Conservation (phyloP, 805 yeast genomes). For the Jamesozyma jinghongensis region DNA sequence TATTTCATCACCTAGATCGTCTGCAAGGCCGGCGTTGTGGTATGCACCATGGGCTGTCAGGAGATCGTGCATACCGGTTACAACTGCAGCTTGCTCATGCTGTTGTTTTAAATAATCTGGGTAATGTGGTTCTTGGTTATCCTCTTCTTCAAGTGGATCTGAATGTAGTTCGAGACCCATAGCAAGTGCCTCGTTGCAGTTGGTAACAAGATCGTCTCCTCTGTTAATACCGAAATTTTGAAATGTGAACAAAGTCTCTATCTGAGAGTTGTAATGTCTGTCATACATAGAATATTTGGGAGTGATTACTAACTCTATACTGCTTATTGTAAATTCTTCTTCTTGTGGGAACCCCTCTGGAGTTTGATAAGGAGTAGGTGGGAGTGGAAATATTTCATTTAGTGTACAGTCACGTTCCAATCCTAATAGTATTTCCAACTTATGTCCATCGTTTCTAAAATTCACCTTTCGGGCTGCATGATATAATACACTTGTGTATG, state of each 20-base stretch:
- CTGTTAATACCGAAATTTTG: constrained; percentile 33
- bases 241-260: constrained; percentile 32
- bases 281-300: constrained; percentile 33
- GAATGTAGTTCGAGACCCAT: constrained; percentile 27
- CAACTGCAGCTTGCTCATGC: constrained; percentile 3
- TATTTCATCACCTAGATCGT: constrained; percentile 19
- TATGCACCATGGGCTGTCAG: constrained; percentile 10
- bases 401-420: constrained; percentile 22
- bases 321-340: constrained; percentile 11
- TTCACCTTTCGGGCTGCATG: constrained; percentile 21
- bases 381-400: constrained; percentile 17
- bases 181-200: constrained; percentile 32
- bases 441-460: constrained; percentile 18
- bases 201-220: constrained; percentile 33
- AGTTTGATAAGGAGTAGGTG: constrained; percentile 1
- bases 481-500: constrained; percentile 27
- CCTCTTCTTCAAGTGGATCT: constrained; percentile 3
- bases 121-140: not conserved
- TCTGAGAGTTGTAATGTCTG: constrained; percentile 28
- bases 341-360: not conserved
- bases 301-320: constrained; percentile 28
- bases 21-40: constrained; percentile 21
- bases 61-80: constrained; percentile 15
- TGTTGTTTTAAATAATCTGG: no score
- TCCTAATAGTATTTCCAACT: constrained; percentile 20